Evolutionary conservation across 352 stramenopile species (phyloP), one percentile per base, ranked within the genome.

Genomic region (Globisporangium solare): DNA sequence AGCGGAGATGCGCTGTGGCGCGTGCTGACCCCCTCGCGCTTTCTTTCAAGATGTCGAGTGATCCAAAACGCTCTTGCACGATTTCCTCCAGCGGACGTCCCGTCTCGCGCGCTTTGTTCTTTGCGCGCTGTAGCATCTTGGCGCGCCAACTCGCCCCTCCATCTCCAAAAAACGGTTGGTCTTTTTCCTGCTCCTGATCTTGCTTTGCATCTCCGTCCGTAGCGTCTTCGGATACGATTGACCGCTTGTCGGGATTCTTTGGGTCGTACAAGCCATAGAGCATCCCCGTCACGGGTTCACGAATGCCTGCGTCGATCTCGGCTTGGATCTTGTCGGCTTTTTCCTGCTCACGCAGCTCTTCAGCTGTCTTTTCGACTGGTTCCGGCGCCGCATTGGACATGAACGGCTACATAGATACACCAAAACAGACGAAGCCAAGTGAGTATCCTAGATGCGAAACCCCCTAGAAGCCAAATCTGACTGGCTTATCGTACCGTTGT

Each of bases 201-300:
- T 40, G 15, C 3, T 32, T 37, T 11, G 31, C 27, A 32, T 60
- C 8, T 7, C 49, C 49, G 2, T 60, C 51, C 6, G 58, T 20
- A n/a, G n/a, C n/a, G 24, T 61, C 1, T 48, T 55, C 48, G 62
- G 52, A 32, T 49, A 17, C 54, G 42, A 37, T 14, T 67, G 68
- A 65, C 12, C 61, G 55, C 15, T 68, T 54, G 51, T 91, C 73
- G 0, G 79, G 78, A 15, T 90, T 82, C 63, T 92, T 94, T 0
- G 84, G 84, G 50, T 94, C 82, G 63, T 92, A 94, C 0, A 87
- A 68, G 0, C 84, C 82, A 37, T 89, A 92, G 35, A 88, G 62
- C 78, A 92, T 85, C 1, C 81, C 82, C 0, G 82, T 90, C 43
- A 92, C 78, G 0, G 84, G 82, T 54, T 94, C 82, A 10, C 82